These are phyloP conservation scores for Aspergillus caelatus DNA, from an alignment of 2,329 filamentous ascomycete species.

Conservation along the genomic window DNA sequence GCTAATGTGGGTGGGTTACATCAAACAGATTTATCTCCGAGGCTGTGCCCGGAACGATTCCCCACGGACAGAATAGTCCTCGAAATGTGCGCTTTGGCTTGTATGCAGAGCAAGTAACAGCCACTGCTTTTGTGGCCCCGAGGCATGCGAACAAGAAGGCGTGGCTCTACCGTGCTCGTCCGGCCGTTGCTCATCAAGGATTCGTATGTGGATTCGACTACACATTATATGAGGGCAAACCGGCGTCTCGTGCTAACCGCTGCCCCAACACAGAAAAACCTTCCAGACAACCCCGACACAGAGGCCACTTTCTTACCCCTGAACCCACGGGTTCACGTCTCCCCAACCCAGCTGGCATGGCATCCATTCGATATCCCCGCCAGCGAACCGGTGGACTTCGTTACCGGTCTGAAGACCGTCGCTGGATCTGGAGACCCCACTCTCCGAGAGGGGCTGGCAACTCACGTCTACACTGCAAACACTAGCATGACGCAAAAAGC, in stretches of 20 bases:
- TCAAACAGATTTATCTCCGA: conserved; percentile 38
- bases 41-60: conserved; percentile 42
- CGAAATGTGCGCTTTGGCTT: conserved; percentile 41
- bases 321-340: conserved; percentile 58
- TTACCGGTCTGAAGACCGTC: conserved; percentile 57
- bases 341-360: conserved; percentile 61
- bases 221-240: not conserved
- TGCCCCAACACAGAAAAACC: conserved; percentile 43
- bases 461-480: conserved; percentile 59
- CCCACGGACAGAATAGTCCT: conserved; percentile 42
- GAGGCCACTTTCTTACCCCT: conserved; percentile 40
- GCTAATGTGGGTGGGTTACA: conserved; percentile 26
- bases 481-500: conserved; percentile 60
- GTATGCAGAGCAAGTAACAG: conserved; percentile 54
- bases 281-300: conserved; percentile 43
- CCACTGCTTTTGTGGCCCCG: conserved; percentile 62
- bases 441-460: conserved; percentile 58
- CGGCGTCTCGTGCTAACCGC: conserved; percentile 3
- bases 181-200: conserved; percentile 58
- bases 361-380: conserved; percentile 58
- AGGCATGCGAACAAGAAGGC: conserved; percentile 60
- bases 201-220: conserved; percentile 42
- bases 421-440: conserved; percentile 61
- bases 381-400: conserved; percentile 56
- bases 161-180: conserved; percentile 61